Conservation (phyloP, 2,329 filamentous ascomycete genomes). For the Xylariaceae sp. region DNA sequence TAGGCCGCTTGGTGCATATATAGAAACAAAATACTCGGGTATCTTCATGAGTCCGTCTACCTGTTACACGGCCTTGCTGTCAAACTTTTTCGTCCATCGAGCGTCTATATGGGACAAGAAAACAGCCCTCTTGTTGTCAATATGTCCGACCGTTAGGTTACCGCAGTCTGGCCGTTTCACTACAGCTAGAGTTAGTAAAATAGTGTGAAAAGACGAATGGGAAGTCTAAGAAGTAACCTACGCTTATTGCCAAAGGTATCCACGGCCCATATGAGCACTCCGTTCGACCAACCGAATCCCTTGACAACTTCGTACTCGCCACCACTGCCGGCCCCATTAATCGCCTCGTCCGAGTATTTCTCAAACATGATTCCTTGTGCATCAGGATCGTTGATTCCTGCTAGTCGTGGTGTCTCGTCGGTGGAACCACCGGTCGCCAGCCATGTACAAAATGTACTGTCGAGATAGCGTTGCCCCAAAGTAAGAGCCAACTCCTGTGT, state of each 20-base stretch:
- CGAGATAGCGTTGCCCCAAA: conserved; percentile 70
- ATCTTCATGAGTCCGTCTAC: neutral
- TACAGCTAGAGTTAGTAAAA: conserved; percentile 11
- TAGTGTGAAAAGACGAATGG: neutral
- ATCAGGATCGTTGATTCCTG: conserved; percentile 50
- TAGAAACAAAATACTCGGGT: neutral
- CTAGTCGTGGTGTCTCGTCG: conserved; percentile 56
- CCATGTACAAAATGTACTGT: conserved; percentile 75
- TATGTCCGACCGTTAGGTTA: conserved; percentile 52
- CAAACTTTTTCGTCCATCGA: conserved; percentile 56
- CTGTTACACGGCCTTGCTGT: conserved; percentile 25
- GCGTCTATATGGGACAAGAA: conserved; percentile 56
- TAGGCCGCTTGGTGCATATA: neutral
- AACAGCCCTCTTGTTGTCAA: conserved; percentile 50
- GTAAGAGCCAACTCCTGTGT: conserved; percentile 62
- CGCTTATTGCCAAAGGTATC: conserved; percentile 64
- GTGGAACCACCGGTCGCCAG: conserved; percentile 70
- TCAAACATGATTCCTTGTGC: conserved; percentile 70
- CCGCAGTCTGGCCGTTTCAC: conserved; percentile 63
- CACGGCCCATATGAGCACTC: conserved; percentile 70
- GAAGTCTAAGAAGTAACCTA: conserved; percentile 5
- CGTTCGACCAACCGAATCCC: conserved; percentile 75
- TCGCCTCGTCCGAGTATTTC: conserved; percentile 68
- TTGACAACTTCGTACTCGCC: conserved; percentile 74
- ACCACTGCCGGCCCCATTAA: conserved; percentile 67